Evolutionary conservation across 768 basidiomycete genomes (phyloP), one percentile per base, ranked within the genome.

Genomic region (Termitomyces titanicus): DNA sequence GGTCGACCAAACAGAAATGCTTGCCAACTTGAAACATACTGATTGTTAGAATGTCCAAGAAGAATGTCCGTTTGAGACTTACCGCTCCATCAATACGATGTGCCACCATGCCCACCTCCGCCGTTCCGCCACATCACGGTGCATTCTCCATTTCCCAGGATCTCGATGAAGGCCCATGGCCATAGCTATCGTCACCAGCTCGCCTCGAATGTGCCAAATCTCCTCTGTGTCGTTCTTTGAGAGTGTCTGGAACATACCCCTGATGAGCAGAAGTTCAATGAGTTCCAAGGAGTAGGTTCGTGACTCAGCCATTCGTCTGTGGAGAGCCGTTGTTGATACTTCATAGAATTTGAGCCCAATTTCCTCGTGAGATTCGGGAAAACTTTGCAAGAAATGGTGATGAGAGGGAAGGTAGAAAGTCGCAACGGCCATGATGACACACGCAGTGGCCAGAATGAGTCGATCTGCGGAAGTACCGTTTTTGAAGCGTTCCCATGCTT

Each of bases 81-180:
- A 88, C 89, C 89, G 77, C 73, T 92, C 91, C 31, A 92, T 76
- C 50, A 90, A 74, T 35, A 93, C 70, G 57, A 90, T 89, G 69
- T 93, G 89, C 91, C 91, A 93, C 91, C 91, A 93, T 7, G 89
- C 88, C 91, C 91, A 92, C 51, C 91, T 76, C 48, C 92, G 76
- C 54, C 91, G 79, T 67, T 92, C 91, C 34, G 88, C 85, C 10
- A 84, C 71, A 55, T 84, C 84, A 54, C 78, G 77, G 47, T 79
- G 81, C 78, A 90, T 85, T 57, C 80, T 79, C 79, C 84, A 90
- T 66, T 85, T 84, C 42, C 81, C 84, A n/a, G 91, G 91, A 70
- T 93, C 92, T 18, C 92, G 83, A 70, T 93, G 91, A 8, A 93
- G 72, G 10, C 92, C 92, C 84, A 93, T 85, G 12, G 90, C 91